Conservation (phyloP, 148 eudicot genomes). For the Amaranthus hypochondriacus region DNA sequence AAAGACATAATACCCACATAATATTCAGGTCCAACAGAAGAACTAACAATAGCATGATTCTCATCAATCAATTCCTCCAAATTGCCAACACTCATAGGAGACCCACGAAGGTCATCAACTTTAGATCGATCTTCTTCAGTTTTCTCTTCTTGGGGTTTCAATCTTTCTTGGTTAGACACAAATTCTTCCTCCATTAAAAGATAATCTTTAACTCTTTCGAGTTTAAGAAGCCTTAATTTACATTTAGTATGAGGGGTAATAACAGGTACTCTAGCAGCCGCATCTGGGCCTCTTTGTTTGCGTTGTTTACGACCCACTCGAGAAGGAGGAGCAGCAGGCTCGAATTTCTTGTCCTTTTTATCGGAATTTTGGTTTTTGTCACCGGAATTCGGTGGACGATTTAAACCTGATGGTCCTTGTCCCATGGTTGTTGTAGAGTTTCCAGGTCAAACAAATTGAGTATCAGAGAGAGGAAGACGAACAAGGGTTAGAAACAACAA, state of each 20-base stretch:
- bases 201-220: constrained; percentile 81
- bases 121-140: constrained; percentile 82
- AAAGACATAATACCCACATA: constrained; percentile 72
- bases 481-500: no score
- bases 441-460: no score
- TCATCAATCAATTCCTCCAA: constrained; percentile 90
- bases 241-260: constrained; percentile 80
- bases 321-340: constrained; percentile 77
- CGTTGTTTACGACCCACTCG: constrained; percentile 87
- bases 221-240: constrained; percentile 64
- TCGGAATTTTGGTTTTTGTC: constrained; percentile 49
- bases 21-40: constrained; percentile 86
- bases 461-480: no score
- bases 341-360: constrained; percentile 75
- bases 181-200: constrained; percentile 86
- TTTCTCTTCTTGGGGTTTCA: constrained; percentile 89
- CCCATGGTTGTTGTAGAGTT: no score
- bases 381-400: no score
- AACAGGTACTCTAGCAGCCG: constrained; percentile 60
- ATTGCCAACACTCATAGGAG: constrained; percentile 90
- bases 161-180: constrained; percentile 71
- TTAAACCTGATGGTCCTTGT: no score
- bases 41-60: constrained; percentile 85
- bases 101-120: constrained; percentile 81
- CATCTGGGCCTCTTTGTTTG: constrained; percentile 72